These are phyloP conservation scores for Cylindrodendrum hubeiense DNA, from an alignment of 2,329 filamentous ascomycete genomes.

Conservation along the genomic window DNA sequence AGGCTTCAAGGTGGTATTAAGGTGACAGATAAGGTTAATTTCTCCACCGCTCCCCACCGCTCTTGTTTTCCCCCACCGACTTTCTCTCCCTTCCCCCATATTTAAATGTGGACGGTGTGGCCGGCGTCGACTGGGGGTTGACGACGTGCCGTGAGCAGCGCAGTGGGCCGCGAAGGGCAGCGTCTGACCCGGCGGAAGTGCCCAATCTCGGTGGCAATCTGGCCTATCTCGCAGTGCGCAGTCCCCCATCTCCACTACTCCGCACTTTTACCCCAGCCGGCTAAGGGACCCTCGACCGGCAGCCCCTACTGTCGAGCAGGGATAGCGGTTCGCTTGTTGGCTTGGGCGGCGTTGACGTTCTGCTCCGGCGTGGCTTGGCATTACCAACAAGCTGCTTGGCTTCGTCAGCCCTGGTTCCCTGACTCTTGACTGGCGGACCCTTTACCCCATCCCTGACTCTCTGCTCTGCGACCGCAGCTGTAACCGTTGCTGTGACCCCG, in stretches of 20 bases:
- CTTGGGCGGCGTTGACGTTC: neutral
- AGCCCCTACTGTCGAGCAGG: slow-evolving; percentile 1
- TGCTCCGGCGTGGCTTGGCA: slow-evolving; percentile 22
- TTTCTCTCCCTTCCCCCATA: neutral
- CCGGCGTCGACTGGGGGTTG: too few relatives aligned
- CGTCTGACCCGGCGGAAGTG: neutral
- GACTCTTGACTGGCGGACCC: slow-evolving; percentile 27
- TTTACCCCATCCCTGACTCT: slow-evolving; percentile 10
- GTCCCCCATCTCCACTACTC: slow-evolving; percentile 39
- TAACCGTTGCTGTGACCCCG: too few relatives aligned
- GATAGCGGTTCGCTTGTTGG: slow-evolving; percentile 8
- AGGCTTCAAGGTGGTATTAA: slow-evolving; percentile 15
- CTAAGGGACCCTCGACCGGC: slow-evolving; percentile 2
- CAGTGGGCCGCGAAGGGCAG: neutral
- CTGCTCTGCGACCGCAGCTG: neutral
- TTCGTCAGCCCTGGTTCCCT: slow-evolving; percentile 24
- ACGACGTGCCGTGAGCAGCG: neutral
- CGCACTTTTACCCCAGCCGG: slow-evolving; percentile 36
- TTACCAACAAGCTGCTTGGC: slow-evolving; percentile 20
- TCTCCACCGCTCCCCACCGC: slow-evolving; percentile 5
- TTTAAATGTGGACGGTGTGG: neutral
- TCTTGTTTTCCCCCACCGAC: slow-evolving; percentile 4
- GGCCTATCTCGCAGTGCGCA: slow-evolving; percentile 25
- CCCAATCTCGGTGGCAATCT: slow-evolving; percentile 16
- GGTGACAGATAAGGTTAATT: slow-evolving; percentile 31